Base-by-base conservation (phyloP, 2,329 filamentous ascomycete species). In the Epichloe gansuensis region DNA sequence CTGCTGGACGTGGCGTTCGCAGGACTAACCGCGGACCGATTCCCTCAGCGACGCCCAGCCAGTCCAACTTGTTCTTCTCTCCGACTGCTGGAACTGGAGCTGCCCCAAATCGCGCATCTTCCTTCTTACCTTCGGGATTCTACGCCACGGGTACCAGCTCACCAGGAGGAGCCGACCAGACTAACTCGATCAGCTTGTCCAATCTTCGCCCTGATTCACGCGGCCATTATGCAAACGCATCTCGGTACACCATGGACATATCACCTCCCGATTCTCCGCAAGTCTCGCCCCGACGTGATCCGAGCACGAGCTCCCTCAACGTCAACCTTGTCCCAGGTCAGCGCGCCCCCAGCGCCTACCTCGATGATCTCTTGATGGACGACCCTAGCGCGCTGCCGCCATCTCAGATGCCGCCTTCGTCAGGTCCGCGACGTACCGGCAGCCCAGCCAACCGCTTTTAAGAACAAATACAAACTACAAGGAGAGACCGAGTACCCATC, bases 101-200 rank as follows among this genome's bases (percentile, higher is more conserved):
- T 13, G 73, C 74, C 53, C 73, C 75, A 49, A 80, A 80, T 59
- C 84, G 90, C 50, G 81, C 79, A 54, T 95, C 88, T 1, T 74
- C 75, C n/a, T 95, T 91, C 64, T 75, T 96, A 21, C 91, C 91
- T 15, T 85, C 91, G 3, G 91, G 91, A 1, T 96, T 95, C 71
- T 97, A 97, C 64, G 84, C 89, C 35, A 78, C 87, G 5, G 79
- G 84, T 23, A 76, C 74, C 7, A 75, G 75, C 11, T 73, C 76
- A 43, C 67, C 65, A 64, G 51, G 72, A 12, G 68, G 71, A 50
- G 68, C 70, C 52, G 70, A 70, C 57, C 71, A 75, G 52, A 70
- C 67, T 44, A 74, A 75, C 55, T 75, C 77, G 13, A 81, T 84
- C 57, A 80, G 76, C 57, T 64, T 85, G 63, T 76, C 78, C 25